Conservation (phyloP, 1,139 yeast species). For the Debaryomyces fabryi region DNA sequence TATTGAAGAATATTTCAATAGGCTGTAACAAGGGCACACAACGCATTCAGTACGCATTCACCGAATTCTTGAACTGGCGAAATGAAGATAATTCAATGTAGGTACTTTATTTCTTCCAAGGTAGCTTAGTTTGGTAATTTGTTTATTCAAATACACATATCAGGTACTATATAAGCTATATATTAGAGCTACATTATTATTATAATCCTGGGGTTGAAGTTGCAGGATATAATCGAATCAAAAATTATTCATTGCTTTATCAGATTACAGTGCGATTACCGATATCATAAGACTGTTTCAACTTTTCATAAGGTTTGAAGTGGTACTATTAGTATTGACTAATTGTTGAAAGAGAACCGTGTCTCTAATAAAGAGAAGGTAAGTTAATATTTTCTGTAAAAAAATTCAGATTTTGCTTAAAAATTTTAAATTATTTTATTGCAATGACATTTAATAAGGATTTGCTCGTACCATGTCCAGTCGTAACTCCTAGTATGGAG, state of each 20-base stretch:
- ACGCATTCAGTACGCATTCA: slow-evolving; percentile 6
- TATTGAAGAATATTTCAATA: not conserved
- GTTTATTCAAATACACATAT: not conserved
- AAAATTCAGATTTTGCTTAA: not conserved
- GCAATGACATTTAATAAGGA: slow-evolving; percentile 27
- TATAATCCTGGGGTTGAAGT: not conserved
- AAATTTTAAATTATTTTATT: not conserved
- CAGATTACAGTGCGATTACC: slow-evolving; percentile 7
- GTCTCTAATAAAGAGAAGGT: not conserved
- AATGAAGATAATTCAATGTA: not conserved
- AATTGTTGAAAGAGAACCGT: not conserved
- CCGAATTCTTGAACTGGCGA: not conserved
- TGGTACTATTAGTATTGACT: not conserved
- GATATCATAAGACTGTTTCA: not conserved
- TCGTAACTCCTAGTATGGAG: slow-evolving; percentile 52
- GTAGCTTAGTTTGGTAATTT: not conserved
- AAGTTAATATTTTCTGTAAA: not conserved
- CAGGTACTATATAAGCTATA: not conserved
- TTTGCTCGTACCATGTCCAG: slow-evolving; percentile 52
- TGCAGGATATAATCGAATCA: not conserved
- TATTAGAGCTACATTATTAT: not conserved
- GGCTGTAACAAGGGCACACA: slow-evolving; percentile 3
- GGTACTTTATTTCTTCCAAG: not conserved
- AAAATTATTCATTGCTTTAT: slow-evolving; percentile 3
- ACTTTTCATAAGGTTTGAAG: not conserved